Evolutionary conservation across 768 basidiomycete genomes (phyloP), one percentile per base, ranked within the genome.

Genomic region (Trametes meyenii): DNA sequence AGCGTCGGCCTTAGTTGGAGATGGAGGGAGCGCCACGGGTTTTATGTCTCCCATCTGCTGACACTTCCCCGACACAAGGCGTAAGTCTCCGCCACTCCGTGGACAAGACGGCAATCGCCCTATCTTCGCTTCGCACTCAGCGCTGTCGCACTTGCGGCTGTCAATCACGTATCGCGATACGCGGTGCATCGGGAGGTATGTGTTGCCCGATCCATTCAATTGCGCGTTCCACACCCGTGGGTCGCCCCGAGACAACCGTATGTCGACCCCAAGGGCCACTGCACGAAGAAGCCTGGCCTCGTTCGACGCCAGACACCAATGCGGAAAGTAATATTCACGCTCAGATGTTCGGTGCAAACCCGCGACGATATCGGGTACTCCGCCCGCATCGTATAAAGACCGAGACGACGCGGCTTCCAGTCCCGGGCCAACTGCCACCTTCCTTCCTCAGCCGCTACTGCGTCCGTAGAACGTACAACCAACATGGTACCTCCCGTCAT

Each of bases 141-240:
- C 61, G 24, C 50, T 62, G 54, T 55, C 60, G 48, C 26, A 24
- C 55, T n/a, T 46, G 24, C 42, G 17, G 16, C 49, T 55, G 60
- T 55, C 48, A 48, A 55, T 61, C 60, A 55, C 42, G 50, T 51
- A 62, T 62, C 61, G 61, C 61, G 61, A 56, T 62, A 55, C 55
- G 55, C 54, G 54, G 61, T 36, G 50, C 53, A 62, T 62, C 61
- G 61, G 61, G 54, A 29, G 54, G 24, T 24, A 24, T 16, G n/a
- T 29, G 50, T 24, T 19, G 26, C 55, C 61, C 55, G 61, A 62
- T 56, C 36, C 49, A 51, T 51, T 51, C 16, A 56, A 55, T 45
- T 51, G 33, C 58, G 16, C 21, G 29, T 44, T 43, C 57, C 56
- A 39, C 36, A 14, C 19, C 54, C 39, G 39, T 33, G 53, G 48